Base-by-base conservation (phyloP, 2,329 filamentous ascomycete genomes). In the Calonectria hawksworthii region DNA sequence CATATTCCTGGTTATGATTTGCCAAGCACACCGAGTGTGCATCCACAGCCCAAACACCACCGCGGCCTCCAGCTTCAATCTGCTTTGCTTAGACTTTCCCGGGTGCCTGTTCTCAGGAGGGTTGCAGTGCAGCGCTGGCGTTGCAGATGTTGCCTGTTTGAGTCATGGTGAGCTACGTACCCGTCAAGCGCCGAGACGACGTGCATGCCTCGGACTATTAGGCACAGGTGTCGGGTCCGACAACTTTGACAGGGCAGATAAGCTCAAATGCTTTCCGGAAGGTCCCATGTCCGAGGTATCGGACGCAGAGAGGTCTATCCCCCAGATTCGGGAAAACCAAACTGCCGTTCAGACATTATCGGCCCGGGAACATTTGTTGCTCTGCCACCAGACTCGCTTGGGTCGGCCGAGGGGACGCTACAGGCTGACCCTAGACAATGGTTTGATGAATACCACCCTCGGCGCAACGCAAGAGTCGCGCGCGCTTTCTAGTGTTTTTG, bases 11-110 rank as follows among this genome's bases (percentile, higher is more conserved):
- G 70, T 68, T 23, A 65, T 68, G 32, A 23, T 56, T 26, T 50
- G 68, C 41, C 64, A 50, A 70, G 41, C 28, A 69, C 65, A 8
- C 56, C 61, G 26, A 64, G 54, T 68, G 68, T 63, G 30, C 68
- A n/a, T 44, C 54, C 64, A 50, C 68, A 68, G 30, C 68, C 54
- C 50, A 44, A 8, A 47, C 44, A 41, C 72, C 52, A 28, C 54
- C 38, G 34, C 44, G 52, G 30, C 28, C 16, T 28, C 23, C 18
- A 36, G 38, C n/a, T 10, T 51, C 32, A 18, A 18, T 5, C 47
- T 28, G 30, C 32, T 38, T 26, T 67, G 23, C 32, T 69, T 47
- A 59, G 36, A 26, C 28, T 44, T 30, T 56, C 30, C 21, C 36
- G 41, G 51, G 36, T 26, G 30, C 44, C 28, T 59, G 23, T 51